Evolutionary conservation across 495 filamentous ascomycete species (phyloP), one percentile per base, ranked within the genome.

Genomic region (Sphaerosporella brunnea): DNA sequence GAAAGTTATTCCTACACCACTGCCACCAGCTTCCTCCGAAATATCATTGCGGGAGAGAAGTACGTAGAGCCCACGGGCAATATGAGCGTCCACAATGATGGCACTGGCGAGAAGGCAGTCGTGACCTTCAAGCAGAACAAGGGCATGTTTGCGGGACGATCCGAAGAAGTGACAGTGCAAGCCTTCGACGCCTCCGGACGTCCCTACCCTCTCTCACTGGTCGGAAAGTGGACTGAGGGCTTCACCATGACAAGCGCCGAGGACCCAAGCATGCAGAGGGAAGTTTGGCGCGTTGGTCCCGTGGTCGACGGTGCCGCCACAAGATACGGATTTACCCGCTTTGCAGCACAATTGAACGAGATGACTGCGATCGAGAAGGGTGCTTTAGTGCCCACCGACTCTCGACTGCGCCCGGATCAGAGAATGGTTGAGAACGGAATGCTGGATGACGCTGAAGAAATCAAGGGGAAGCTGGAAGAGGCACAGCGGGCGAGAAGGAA

Each of bases 21-120:
- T 4, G 81, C 86, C 10, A 94, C 84, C 8, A 80, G 78, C 45
- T 96, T 93, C 64, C 69, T 97, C 46, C 77, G 90, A 37, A 97
- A 97, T 56, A 84, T 97, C 50, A 90, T 97, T 53, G 87, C 90
- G 45, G 90, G 90, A 21, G 90, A 97, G 66, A 96, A 95, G 65
- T 97, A 96, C 60, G 80, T 95, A 24, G 90, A 97, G 65, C 90
- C 90, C 0, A 83, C 93, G 8, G 85, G 85, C 15, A 80, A 73
- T 44, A 82, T 96, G 76, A 73, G 76, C 15, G 73, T 97, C 20
- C 63, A 69, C 38, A 82, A 86, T 61, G 92, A 97, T 52, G 74
- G 72, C 7, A 81, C 77, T 0, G 84, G 90, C 4, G 74, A 78
- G 51, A 83, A 81, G 60, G 79, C 84, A 4, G 70, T 77, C 19